Evolutionary conservation across 495 filamentous ascomycete species (phyloP), one percentile per base, ranked within the genome.

Genomic region (Aspergillus incahuasiensis): DNA sequence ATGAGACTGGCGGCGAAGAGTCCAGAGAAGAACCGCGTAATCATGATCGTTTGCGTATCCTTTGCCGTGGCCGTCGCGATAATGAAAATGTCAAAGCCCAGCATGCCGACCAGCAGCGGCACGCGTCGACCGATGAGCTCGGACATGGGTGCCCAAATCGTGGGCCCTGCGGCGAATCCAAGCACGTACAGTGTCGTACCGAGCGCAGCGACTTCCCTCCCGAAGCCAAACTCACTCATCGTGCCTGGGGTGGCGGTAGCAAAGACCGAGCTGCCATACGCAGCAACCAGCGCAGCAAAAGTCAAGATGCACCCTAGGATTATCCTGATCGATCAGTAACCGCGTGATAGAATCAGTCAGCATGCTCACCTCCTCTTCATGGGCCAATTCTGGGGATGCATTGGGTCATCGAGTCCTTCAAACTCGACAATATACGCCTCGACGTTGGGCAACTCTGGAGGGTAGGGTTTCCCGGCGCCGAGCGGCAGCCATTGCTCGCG

Each of bases 111-210:
- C 41, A 79, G 68, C 9, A 86, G 58, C 2, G 81, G 82, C 54
- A 57, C 56, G 34, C 74, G 76, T 22, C 77, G 62, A 5, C 90
- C 90, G 57, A 82, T 82, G 42, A 95, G 72, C 65, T 96, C 91
- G 11, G 86, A 89, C 4, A 88, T 67, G 0, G 91, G 91, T 0
- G 76, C 81, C 73, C 76, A 86, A 8, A 84, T 52, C 0, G 78
- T 64, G 12, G 83, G 79, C 16, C 82, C 83, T 0, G 76, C 50
- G 1, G 69, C 69, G 44, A 75, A 74, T 0, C 75, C 81, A n/a
- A 86, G 60, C 0, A 86, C 70, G 46, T 78, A 78, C 1, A 86
- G 61, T 15, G 66, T 70, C 1, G 77, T 76, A 12, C 79, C 82
- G 11, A 82, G 63, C 0, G 74, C 74, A 32, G 69, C 77, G 8